Evolutionary conservation across 179 eudicot genomes (phyloP).

Genomic region (Nepenthes alata): DNA sequence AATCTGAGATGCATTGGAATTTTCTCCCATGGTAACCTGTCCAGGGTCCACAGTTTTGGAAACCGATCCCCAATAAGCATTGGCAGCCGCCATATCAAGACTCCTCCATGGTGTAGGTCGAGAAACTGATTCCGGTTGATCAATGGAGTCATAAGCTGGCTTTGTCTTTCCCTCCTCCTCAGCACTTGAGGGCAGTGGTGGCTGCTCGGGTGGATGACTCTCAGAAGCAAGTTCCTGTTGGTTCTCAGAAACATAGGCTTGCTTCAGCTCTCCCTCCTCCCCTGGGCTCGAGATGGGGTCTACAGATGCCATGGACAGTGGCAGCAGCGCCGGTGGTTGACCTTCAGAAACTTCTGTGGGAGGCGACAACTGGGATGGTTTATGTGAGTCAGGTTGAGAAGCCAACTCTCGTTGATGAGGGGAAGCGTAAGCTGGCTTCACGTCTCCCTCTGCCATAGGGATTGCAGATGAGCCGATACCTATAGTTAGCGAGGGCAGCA

Average conservation of each 20-base stretch:
- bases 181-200: constrained; percentile 11
- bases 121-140: too few species aligned
- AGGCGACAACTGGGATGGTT: too few species aligned
- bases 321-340: too few species aligned
- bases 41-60: constrained; percentile 13
- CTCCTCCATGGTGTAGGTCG: constrained; percentile 1
- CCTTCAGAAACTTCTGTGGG: too few species aligned
- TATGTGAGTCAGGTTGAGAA: too few species aligned
- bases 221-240: constrained; percentile 12
- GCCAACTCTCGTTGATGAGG: too few species aligned
- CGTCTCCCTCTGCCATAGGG: too few species aligned
- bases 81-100: neutral
- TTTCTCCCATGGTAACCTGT: constrained; percentile 20
- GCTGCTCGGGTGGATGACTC: constrained; percentile 3
- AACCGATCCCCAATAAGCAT: constrained; percentile 14
- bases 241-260: constrained; percentile 11
- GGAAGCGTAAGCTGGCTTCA: too few species aligned
- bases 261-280: constrained; percentile 15
- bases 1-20: constrained; percentile 10
- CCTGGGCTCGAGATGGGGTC: constrained; percentile 1
- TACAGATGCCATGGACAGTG: too few species aligned
- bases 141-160: neutral
- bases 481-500: too few species aligned
- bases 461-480: too few species aligned
- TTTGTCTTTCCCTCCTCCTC: constrained; percentile 35